Evolutionary conservation across 306 rosid species (phyloP).

Genomic region (Medicago lupulina): DNA sequence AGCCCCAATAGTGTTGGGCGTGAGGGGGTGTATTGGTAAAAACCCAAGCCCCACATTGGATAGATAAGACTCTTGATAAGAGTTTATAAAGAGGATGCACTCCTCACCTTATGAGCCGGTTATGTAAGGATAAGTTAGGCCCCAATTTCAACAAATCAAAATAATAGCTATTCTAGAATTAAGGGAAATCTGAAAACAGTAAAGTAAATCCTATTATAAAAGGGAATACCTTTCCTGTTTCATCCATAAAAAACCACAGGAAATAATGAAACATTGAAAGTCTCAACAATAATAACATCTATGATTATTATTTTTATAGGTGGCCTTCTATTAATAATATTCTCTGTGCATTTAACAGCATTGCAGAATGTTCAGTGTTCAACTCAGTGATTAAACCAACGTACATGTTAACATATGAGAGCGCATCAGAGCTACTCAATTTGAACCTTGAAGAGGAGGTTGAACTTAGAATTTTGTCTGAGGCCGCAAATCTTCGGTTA

Average conservation of each 20-base stretch:
- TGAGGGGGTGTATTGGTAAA: no score
- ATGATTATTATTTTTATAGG: slow-evolving; percentile 14
- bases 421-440: slow-evolving; percentile 93
- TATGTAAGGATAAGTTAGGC: no score
- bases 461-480: slow-evolving; percentile 80
- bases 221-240: no score
- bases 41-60: no score
- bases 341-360: slow-evolving; percentile 57
- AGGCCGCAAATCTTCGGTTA: slow-evolving; percentile 85
- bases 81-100: no score
- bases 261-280: background rate
- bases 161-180: slow-evolving; percentile 3
- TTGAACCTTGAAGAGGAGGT: slow-evolving; percentile 87
- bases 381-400: slow-evolving; percentile 92
- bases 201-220: slow-evolving; percentile 2
- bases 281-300: slow-evolving; percentile 16
- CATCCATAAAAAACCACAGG: background rate
- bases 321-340: slow-evolving; percentile 28
- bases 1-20: no score
- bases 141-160: no score
- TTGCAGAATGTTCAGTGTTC: slow-evolving; percentile 89
- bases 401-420: slow-evolving; percentile 95
- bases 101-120: no score
- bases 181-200: background rate
- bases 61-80: no score